phyloP scores from a whole-genome alignment of 2,329 filamentous ascomycete species.

The Achaetomium macrosporum region DNA sequence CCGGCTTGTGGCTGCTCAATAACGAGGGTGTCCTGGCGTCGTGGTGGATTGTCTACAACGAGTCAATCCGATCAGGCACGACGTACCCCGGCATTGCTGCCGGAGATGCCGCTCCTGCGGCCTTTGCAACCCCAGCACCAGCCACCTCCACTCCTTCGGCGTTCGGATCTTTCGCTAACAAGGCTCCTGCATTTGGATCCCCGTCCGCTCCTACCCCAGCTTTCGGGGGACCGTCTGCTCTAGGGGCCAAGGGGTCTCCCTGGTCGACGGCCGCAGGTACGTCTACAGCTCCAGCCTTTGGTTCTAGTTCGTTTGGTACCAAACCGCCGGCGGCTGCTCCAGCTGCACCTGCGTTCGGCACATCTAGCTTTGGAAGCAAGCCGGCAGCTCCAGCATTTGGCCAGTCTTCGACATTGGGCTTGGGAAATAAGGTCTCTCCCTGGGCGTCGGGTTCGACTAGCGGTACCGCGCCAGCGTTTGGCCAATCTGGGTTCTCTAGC shows the following conservation, averaged over 20 bases:
- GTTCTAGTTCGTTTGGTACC: slow-evolving; percentile 21
- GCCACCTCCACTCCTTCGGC: slow-evolving; percentile 24
- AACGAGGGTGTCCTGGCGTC: slow-evolving; percentile 77
- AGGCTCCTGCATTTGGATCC: slow-evolving; percentile 24
- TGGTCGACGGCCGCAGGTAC: slow-evolving; percentile 40
- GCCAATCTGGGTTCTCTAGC: slow-evolving; percentile 46
- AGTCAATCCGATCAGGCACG: slow-evolving; percentile 69
- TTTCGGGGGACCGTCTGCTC: slow-evolving; percentile 41
- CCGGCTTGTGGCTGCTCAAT: slow-evolving; percentile 78
- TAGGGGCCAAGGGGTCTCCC: slow-evolving; percentile 47
- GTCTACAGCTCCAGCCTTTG: slow-evolving; percentile 25
- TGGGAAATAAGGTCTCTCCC: slow-evolving; percentile 41
- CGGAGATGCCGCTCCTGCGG: slow-evolving; percentile 33
- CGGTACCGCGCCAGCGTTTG: slow-evolving; percentile 43
- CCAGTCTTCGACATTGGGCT: slow-evolving; percentile 42
- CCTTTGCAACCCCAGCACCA: slow-evolving; percentile 29
- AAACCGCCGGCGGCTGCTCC: slow-evolving; percentile 23
- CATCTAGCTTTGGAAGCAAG: slow-evolving; percentile 37
- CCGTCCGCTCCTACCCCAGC: slow-evolving; percentile 30
- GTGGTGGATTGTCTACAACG: slow-evolving; percentile 91
- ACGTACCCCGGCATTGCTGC: slow-evolving; percentile 65
- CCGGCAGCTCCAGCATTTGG: slow-evolving; percentile 43
- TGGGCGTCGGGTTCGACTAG: slow-evolving; percentile 42
- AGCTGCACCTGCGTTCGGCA: slow-evolving; percentile 41
- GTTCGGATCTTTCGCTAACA: slow-evolving; percentile 19